Percentiles rank a stretch among this genome's conserved stretches.
These are phyloP conservation scores for Clavispora vitiphila DNA, from an alignment of 805 yeast genomes.

Conservation along the genomic window DNA sequence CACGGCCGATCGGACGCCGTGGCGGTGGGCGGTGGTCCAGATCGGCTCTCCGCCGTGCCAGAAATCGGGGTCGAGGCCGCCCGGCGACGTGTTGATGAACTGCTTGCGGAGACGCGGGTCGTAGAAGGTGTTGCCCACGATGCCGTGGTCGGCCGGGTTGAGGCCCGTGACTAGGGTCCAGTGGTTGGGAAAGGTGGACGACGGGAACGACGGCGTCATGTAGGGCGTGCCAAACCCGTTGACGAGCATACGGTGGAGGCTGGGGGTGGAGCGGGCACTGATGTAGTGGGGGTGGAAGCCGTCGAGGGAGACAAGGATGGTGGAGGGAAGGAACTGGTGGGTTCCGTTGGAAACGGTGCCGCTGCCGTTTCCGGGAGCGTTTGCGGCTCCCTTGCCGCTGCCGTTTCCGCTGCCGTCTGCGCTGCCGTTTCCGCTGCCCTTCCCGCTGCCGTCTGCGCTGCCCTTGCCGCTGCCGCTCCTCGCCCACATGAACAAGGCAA, in stretches of 20 bases:
- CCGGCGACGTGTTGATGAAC: constrained; percentile 60
- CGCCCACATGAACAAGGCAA: constrained; percentile 1
- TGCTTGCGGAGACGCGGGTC: constrained; percentile 53
- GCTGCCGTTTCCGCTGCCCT: no score
- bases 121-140: constrained; percentile 75
- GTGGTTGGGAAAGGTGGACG: constrained; percentile 87
- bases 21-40: constrained; percentile 70
- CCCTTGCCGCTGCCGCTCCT: no score
- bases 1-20: constrained; percentile 64
- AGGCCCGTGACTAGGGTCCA: constrained; percentile 89
- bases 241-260: constrained; percentile 52
- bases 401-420: no score
- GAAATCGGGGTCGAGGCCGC: constrained; percentile 52
- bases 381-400: no score
- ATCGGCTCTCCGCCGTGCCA: constrained; percentile 87
- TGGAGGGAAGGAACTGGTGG: constrained; percentile 67
- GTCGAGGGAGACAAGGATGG: constrained; percentile 74
- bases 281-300: constrained; percentile 92
- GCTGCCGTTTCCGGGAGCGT: no score
- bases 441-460: no score
- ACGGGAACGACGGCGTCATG: constrained; percentile 84
- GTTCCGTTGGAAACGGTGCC: constrained; percentile 58
- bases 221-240: constrained; percentile 66
- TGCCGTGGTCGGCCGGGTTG: constrained; percentile 79
- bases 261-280: constrained; percentile 61